Evolutionary conservation across 768 basidiomycete species (phyloP).

Genomic region (Strobilomyces dryophilus): DNA sequence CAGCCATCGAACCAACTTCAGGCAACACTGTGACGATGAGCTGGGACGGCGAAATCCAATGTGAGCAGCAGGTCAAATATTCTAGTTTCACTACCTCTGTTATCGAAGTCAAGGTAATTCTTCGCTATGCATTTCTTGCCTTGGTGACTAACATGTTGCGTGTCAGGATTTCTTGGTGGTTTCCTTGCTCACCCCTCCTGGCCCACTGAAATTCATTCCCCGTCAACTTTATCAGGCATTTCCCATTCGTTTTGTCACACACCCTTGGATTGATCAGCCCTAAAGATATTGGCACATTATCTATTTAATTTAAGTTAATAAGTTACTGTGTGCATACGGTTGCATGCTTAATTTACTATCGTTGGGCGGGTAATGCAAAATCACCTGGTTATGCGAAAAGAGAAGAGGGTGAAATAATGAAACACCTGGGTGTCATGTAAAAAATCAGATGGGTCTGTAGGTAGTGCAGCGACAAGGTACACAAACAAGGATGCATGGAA

Average conservation of each 20-base stretch:
- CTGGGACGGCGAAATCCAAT: slow-evolving; percentile 57
- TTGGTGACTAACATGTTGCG: slow-evolving; percentile 1
- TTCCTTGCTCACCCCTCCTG: slow-evolving; percentile 38
- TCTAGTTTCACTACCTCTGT: slow-evolving; percentile 49
- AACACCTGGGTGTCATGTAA: too few species aligned
- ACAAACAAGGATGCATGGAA: too few species aligned
- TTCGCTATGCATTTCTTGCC: background rate
- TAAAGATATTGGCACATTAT: slow-evolving; percentile 11
- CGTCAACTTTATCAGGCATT: slow-evolving; percentile 44
- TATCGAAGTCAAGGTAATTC: slow-evolving; percentile 47
- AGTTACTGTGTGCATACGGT: too few species aligned
- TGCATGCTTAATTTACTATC: too few species aligned
- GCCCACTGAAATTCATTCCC: slow-evolving; percentile 32
- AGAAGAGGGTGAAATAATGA: too few species aligned
- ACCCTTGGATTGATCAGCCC: slow-evolving; percentile 40
- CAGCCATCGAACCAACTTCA: slow-evolving; percentile 32
- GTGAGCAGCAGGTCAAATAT: slow-evolving; percentile 35
- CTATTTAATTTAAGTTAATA: too few species aligned
- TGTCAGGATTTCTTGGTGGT: slow-evolving; percentile 59
- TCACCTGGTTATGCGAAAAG: too few species aligned
- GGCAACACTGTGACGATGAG: slow-evolving; percentile 41
- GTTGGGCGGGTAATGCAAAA: too few species aligned
- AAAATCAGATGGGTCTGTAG: too few species aligned
- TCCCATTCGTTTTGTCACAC: slow-evolving; percentile 61
- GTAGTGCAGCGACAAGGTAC: too few species aligned